These are phyloP conservation scores for Nothophoma quercina DNA, from an alignment of 2,329 filamentous ascomycete genomes.

Conservation along the genomic window DNA sequence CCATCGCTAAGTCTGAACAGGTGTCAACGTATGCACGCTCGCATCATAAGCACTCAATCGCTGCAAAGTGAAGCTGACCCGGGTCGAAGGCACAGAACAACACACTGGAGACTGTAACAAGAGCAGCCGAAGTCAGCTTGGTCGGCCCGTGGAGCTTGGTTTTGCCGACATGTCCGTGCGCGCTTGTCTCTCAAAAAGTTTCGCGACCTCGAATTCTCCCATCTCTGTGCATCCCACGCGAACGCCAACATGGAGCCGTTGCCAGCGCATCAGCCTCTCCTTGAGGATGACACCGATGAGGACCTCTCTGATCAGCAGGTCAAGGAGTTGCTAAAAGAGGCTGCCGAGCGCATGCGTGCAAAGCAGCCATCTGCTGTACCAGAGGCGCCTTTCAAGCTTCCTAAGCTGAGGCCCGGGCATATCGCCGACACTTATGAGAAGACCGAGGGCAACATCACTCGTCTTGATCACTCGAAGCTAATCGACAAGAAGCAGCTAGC, in stretches of 20 bases:
- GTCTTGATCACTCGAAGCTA: constrained; percentile 61
- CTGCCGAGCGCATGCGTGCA: constrained; percentile 64
- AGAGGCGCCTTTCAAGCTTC: constrained; percentile 55
- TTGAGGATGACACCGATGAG: constrained; percentile 49
- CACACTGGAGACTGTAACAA: constrained; percentile 14
- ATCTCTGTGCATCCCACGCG: constrained; percentile 31
- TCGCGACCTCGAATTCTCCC: constrained; percentile 32
- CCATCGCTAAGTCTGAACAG: constrained; percentile 19
- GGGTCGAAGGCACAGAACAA: neutral
- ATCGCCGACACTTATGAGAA: constrained; percentile 63
- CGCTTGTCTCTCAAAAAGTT: constrained; percentile 33
- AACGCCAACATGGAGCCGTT: constrained; percentile 45
- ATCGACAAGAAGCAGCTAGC: constrained; percentile 57
- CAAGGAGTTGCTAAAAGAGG: constrained; percentile 68
- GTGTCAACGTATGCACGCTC: constrained; percentile 31
- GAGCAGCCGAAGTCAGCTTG: constrained; percentile 8
- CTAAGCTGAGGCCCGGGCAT: constrained; percentile 57
- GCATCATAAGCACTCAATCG: constrained; percentile 28
- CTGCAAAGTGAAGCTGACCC: constrained; percentile 35
- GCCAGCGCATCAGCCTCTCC: constrained; percentile 46
- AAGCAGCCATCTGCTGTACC: constrained; percentile 42
- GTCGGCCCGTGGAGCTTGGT: constrained; percentile 17
- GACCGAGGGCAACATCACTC: constrained; percentile 61
- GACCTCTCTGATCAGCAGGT: constrained; percentile 70
- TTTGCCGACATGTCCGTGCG: constrained; percentile 33